These are phyloP conservation scores for Vigna nakashimae DNA, from an alignment of 306 rosid species.

Conservation along the genomic window DNA sequence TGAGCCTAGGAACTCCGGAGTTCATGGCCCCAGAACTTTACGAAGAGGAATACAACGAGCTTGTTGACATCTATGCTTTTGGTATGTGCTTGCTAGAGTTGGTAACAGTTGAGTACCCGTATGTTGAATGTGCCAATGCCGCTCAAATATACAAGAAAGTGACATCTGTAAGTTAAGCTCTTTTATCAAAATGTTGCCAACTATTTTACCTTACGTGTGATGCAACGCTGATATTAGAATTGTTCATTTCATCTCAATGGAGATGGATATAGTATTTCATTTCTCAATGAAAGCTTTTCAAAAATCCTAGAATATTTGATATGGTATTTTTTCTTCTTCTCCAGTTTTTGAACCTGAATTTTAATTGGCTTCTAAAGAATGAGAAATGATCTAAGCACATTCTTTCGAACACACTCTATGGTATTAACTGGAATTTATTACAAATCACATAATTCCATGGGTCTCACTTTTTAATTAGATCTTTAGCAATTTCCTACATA, in stretches of 20 bases:
- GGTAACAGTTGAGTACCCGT: slow-evolving; percentile 95
- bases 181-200: slow-evolving; percentile 23
- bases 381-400: not conserved
- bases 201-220: slow-evolving; percentile 36
- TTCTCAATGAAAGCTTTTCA: not conserved
- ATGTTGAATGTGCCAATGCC: slow-evolving; percentile 90
- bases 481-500: no score
- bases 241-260: slow-evolving; percentile 33
- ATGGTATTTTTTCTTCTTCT: slow-evolving; percentile 26
- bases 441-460: not conserved
- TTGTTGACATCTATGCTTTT: slow-evolving; percentile 95
- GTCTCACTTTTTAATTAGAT: not conserved
- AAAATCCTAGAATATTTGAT: not conserved
- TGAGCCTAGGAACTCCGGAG: slow-evolving; percentile 85
- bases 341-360: slow-evolving; percentile 18
- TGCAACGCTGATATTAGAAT: slow-evolving; percentile 27
- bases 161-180: slow-evolving; percentile 85
- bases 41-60: slow-evolving; percentile 96
- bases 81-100: slow-evolving; percentile 98
- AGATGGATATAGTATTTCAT: slow-evolving; percentile 12
- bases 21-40: slow-evolving; percentile 99
- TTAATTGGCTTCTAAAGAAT: slow-evolving; percentile 11
- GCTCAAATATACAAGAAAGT: slow-evolving; percentile 99
- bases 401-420: not conserved
- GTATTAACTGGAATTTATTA: not conserved